Evolutionary conservation across 371 early-diverging fungal species (phyloP).

Genomic region (Mortierella sp.): DNA sequence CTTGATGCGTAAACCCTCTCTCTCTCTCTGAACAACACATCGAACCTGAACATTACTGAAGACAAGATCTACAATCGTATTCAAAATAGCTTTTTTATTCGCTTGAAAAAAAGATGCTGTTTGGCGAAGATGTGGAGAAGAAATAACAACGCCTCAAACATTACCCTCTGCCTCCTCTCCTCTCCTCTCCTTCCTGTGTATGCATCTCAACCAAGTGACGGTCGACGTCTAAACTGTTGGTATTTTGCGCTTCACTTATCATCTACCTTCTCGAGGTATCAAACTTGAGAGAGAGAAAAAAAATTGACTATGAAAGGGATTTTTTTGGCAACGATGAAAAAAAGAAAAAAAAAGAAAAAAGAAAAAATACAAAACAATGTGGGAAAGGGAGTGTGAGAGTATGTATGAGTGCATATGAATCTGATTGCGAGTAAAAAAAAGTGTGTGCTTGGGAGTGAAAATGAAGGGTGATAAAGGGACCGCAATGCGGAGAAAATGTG

Average conservation of each 20-base stretch:
- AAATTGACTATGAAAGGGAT: background rate
- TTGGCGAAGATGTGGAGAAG: no score
- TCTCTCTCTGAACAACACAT: no score
- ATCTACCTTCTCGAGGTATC: background rate
- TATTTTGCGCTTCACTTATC: background rate
- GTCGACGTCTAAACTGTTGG: background rate
- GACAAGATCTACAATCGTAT: background rate
- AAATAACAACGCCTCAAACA: background rate
- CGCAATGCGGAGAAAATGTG: background rate
- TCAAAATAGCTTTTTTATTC: background rate
- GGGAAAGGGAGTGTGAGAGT: background rate
- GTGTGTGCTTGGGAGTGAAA: background rate
- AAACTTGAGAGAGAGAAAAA: background rate
- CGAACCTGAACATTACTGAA: no score
- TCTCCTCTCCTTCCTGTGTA: background rate
- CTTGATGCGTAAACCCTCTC: background rate
- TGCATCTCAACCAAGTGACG: background rate
- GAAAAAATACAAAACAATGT: background rate
- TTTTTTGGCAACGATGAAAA: background rate
- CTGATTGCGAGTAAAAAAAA: background rate
- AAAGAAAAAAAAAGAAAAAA: conserved; percentile 10
- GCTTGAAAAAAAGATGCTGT: background rate
- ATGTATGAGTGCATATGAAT: conserved; percentile 4
- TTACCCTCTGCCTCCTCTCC: background rate
- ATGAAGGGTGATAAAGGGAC: no score